These are phyloP conservation scores for Fusarium sororula DNA, from an alignment of 2,329 filamentous ascomycete species.

Conservation along the genomic window DNA sequence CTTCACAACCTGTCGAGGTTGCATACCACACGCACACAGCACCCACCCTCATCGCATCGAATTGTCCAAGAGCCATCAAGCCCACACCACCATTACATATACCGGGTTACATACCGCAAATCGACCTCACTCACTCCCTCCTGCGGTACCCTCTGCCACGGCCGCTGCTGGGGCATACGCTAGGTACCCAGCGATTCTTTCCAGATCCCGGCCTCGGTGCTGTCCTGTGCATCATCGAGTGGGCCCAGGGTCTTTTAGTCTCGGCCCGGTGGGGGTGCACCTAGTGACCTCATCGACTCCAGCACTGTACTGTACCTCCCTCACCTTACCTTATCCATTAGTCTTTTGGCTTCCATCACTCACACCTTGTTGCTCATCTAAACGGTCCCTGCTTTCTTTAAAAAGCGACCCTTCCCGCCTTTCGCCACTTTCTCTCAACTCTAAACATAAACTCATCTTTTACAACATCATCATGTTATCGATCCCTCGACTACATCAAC, in stretches of 20 bases:
- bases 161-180: slow-evolving; percentile 3
- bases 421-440: slow-evolving; percentile 38
- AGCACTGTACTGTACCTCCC: not conserved
- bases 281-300: not conserved
- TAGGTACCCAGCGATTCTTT: slow-evolving; percentile 4
- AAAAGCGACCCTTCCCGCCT: slow-evolving; percentile 39
- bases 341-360: slow-evolving; percentile 34
- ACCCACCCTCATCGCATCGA: not conserved
- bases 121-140: slow-evolving; percentile 11
- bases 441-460: slow-evolving; percentile 33
- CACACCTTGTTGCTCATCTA: slow-evolving; percentile 11
- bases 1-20: not conserved
- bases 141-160: slow-evolving; percentile 20
- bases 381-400: slow-evolving; percentile 33
- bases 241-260: slow-evolving; percentile 24
- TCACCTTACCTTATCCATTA: slow-evolving; percentile 20
- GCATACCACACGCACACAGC: not conserved
- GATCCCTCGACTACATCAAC: slow-evolving; percentile 40
- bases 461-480: slow-evolving; percentile 44
- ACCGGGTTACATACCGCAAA: slow-evolving; percentile 26
- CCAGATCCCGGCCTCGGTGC: slow-evolving; percentile 11
- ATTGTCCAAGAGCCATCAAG: slow-evolving; percentile 9
- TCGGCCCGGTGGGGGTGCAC: slow-evolving; percentile 6
- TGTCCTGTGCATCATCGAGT: slow-evolving; percentile 33
- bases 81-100: slow-evolving; percentile 19